Evolutionary conservation across 2,329 filamentous ascomycete species (phyloP).

Genomic region (Calonectria naviculata): DNA sequence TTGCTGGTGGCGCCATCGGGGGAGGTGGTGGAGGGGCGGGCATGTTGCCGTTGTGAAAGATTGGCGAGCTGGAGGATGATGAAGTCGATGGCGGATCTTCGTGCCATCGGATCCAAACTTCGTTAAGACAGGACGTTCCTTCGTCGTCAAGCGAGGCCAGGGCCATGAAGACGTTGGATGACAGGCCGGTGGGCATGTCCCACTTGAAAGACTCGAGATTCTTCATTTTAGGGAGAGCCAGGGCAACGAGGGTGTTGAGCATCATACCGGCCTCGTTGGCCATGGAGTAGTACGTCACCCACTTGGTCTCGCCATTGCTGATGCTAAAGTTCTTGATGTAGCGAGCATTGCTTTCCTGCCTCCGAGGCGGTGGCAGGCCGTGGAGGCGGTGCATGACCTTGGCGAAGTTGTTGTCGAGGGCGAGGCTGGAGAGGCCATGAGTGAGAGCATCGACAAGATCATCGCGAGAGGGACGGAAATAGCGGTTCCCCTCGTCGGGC

Average conservation of each 20-base stretch:
- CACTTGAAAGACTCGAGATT: conserved; percentile 28
- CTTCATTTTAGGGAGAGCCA: conserved; percentile 26
- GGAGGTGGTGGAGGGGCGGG: conserved; percentile 16
- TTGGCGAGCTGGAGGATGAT: conserved; percentile 21
- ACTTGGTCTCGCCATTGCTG: conserved; percentile 20
- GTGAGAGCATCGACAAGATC: conserved; percentile 24
- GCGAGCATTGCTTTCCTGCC: conserved; percentile 17
- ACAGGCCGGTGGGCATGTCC: conserved; percentile 29
- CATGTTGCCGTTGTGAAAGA: conserved; percentile 20
- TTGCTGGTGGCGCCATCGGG: conserved; percentile 2
- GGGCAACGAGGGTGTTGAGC: conserved; percentile 28
- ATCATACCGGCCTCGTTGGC: conserved; percentile 22
- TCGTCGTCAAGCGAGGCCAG: conserved; percentile 22
- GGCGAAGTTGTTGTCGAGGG: conserved; percentile 22
- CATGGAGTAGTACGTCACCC: conserved; percentile 22
- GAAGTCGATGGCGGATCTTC: conserved; percentile 11
- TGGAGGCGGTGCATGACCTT: conserved; percentile 22
- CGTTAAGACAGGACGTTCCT: conserved; percentile 6
- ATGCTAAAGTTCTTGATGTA: conserved; percentile 24
- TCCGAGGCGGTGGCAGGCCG: conserved; percentile 6
- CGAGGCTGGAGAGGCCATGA: conserved; percentile 21
- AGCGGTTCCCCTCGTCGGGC: conserved; percentile 15
- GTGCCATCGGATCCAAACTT: conserved; percentile 28
- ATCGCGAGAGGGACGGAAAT: background rate
- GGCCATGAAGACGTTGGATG: conserved; percentile 28